Evolutionary conservation across 2,329 filamentous ascomycete species (phyloP).

Genomic region (Aspergillus tanneri): DNA sequence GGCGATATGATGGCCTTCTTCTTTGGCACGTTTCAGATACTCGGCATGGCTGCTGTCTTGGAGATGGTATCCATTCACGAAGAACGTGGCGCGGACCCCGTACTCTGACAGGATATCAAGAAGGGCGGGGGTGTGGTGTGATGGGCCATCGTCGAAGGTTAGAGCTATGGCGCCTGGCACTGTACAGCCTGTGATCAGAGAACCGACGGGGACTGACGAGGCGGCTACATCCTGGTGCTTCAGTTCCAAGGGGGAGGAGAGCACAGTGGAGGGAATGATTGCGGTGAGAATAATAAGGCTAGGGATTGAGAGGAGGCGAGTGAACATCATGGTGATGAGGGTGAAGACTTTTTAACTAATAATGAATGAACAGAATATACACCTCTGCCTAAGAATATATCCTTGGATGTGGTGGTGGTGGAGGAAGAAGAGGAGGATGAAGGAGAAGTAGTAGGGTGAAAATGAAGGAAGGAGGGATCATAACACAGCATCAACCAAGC

Average conservation of each 20-base stretch:
- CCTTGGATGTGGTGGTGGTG: too few species aligned
- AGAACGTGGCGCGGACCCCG: slow-evolving; percentile 63
- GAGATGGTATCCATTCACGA: slow-evolving; percentile 51
- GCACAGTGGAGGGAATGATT: slow-evolving; percentile 1
- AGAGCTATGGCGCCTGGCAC: slow-evolving; percentile 58
- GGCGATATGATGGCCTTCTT: slow-evolving; percentile 48
- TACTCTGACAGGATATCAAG: slow-evolving; percentile 58
- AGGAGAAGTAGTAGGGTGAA: too few species aligned
- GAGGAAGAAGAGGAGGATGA: too few species aligned
- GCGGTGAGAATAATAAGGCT: not conserved
- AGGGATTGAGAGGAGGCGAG: too few species aligned
- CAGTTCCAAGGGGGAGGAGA: not conserved
- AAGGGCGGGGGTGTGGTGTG: slow-evolving; percentile 57
- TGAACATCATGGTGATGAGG: too few species aligned
- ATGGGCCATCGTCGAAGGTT: slow-evolving; percentile 66
- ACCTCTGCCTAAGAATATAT: too few species aligned
- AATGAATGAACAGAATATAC: too few species aligned
- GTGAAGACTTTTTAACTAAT: too few species aligned
- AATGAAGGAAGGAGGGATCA: too few species aligned
- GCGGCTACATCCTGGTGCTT: not conserved
- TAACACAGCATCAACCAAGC: too few species aligned
- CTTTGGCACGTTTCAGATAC: slow-evolving; percentile 30
- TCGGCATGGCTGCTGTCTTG: slow-evolving; percentile 27
- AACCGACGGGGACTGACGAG: slow-evolving; percentile 38
- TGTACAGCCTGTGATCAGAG: slow-evolving; percentile 41